These are phyloP conservation scores for Peronospora farinosa DNA, from an alignment of 352 stramenopile genomes.

Conservation along the genomic window DNA sequence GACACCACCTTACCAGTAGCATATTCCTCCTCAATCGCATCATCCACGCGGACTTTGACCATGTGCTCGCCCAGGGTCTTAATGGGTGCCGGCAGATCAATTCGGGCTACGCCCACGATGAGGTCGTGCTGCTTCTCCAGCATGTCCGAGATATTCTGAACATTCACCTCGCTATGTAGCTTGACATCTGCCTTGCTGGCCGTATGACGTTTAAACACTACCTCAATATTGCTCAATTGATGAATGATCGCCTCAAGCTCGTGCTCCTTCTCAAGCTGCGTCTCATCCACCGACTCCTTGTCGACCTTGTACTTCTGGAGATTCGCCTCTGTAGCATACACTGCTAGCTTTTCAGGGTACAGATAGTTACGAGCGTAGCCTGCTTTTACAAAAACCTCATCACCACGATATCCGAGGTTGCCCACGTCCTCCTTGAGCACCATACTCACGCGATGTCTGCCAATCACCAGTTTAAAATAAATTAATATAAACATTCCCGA, in stretches of 20 bases:
- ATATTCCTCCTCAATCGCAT: slow-evolving; percentile 67
- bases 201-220: slow-evolving; percentile 81
- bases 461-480: slow-evolving; percentile 5
- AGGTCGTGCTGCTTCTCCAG: slow-evolving; percentile 79
- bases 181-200: slow-evolving; percentile 48
- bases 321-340: slow-evolving; percentile 91
- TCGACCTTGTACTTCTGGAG: slow-evolving; percentile 79
- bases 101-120: slow-evolving; percentile 71
- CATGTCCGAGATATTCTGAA: slow-evolving; percentile 82
- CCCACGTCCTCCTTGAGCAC: slow-evolving; percentile 81
- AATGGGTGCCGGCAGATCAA: slow-evolving; percentile 64
- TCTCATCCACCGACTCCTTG: slow-evolving; percentile 46
- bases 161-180: slow-evolving; percentile 66
- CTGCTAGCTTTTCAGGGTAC: slow-evolving; percentile 89
- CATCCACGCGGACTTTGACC: slow-evolving; percentile 79
- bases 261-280: slow-evolving; percentile 50
- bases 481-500: not conserved
- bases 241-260: slow-evolving; percentile 57
- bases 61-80: slow-evolving; percentile 77
- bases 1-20: slow-evolving; percentile 29
- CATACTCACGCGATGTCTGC: slow-evolving; percentile 77
- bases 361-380: slow-evolving; percentile 92
- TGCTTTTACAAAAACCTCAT: slow-evolving; percentile 89
- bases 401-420: slow-evolving; percentile 83
- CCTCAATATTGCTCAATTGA: slow-evolving; percentile 48